A percentile compares a stretch with the other conserved stretches of the same genome.
Evolutionary conservation across 2,329 filamentous ascomycete species (phyloP).

Genomic region (Bipolaris victoriae): DNA sequence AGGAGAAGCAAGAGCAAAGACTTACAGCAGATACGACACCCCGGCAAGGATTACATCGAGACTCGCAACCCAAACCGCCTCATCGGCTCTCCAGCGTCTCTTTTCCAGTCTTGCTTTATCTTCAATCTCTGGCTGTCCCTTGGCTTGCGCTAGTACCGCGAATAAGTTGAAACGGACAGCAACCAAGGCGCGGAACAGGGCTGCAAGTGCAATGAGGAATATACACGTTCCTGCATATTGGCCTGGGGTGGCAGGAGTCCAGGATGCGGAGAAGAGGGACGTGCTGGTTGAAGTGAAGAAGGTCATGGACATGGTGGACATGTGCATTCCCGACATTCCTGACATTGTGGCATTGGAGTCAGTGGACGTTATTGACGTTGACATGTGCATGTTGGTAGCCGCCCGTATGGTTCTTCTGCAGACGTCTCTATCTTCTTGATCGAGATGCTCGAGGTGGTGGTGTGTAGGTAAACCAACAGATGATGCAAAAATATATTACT

Average conservation of each 20-base stretch:
- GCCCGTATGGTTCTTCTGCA: neutral
- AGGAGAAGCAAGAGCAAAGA: constrained; percentile 29
- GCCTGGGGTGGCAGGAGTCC: constrained; percentile 72
- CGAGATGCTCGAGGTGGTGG: neutral
- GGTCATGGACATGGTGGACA: constrained; percentile 57
- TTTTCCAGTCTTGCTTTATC: neutral
- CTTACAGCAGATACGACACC: constrained; percentile 84
- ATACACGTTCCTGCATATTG: constrained; percentile 87
- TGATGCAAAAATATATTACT: too few species aligned
- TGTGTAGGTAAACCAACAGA: too few species aligned
- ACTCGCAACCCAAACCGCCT: constrained; percentile 76
- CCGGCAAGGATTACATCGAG: constrained; percentile 72
- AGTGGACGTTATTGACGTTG: constrained; percentile 19
- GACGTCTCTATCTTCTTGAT: neutral
- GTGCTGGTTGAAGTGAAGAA: constrained; percentile 69
- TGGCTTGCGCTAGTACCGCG: constrained; percentile 50
- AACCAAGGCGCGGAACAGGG: constrained; percentile 70
- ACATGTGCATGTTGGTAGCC: constrained; percentile 1
- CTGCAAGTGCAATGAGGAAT: constrained; percentile 78
- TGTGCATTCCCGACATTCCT: constrained; percentile 6
- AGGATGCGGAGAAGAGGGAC: constrained; percentile 68
- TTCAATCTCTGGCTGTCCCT: constrained; percentile 63
- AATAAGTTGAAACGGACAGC: constrained; percentile 65
- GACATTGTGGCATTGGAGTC: constrained; percentile 11
- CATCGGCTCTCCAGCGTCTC: constrained; percentile 76